Base-by-base conservation (phyloP, 306 rosid species). In the Rubus parviflorus region DNA sequence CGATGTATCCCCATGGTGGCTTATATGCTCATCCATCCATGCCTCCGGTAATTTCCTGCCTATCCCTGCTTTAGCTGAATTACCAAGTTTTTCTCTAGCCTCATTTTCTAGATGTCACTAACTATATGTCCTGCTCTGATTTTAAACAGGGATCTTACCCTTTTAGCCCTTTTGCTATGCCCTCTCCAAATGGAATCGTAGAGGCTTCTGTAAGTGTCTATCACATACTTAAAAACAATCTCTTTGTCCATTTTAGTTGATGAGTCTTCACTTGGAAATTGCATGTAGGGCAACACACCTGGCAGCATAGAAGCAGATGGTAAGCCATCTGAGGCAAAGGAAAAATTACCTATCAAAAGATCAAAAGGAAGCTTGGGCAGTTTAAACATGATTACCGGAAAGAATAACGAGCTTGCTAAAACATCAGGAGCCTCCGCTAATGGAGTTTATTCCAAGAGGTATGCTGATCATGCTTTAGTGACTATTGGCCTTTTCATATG, bases 1-100 rank as follows among this genome's bases (percentile, higher is more conserved):
- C 98, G 72, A 95, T 95, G 99, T 95, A 95, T 89, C 97, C 97
- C 80, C 99, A 88, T 81, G 95, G 99, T 65, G 97, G 99, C 85
- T 86, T 95, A 85, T 95, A 95, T 86, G 97, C 99, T 58, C 99
- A 92, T 82, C 97, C 99, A 75, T 90, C 99, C 78, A 89, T 95
- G 72, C 98, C 98, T 86, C 95, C 96, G 87, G 99, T 95, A 88
- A 83, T 67, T 74, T 81, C 66, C 74, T 84, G 65, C 69, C 56
- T 68, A 83, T 70, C 49, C 49, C 41, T 84, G 53, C 63, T 77
- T 83, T 75, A 12, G 63, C 38, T 76, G 75, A 68, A 71, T 72
- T 73, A 78, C 45, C 77, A 78, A 58, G 61, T 77, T 79, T 83
- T 25, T 49, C 41, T 69, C 20, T 46, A 53, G 76, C 75, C 76